phyloP scores from a whole-genome alignment of 441 rosid species.

The Erodium trifolium region DNA sequence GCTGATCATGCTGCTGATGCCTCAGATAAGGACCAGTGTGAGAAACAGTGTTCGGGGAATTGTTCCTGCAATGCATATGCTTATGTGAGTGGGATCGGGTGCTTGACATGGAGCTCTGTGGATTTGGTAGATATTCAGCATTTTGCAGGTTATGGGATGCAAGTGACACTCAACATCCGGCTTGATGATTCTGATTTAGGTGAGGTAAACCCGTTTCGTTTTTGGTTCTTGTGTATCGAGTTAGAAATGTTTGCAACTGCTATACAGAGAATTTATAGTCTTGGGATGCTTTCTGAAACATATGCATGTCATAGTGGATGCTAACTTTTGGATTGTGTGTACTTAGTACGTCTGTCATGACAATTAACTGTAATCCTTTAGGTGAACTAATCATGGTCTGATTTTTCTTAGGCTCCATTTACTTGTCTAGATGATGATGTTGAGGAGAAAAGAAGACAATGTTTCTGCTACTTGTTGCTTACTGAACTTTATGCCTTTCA shows the following conservation, averaged over 20 bases:
- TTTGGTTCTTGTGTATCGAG: not conserved
- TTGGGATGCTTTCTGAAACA: too few relatives aligned
- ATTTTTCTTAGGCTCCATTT: too few relatives aligned
- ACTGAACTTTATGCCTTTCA: not conserved
- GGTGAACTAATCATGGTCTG: too few relatives aligned
- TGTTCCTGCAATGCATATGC: constrained; percentile 72
- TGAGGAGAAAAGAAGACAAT: too few relatives aligned
- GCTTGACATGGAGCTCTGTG: constrained; percentile 54
- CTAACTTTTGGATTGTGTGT: too few relatives aligned
- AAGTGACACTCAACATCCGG: constrained; percentile 9
- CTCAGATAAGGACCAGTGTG: constrained; percentile 23
- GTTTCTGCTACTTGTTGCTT: too few relatives aligned
- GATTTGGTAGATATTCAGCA: constrained; percentile 56
- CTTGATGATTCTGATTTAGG: constrained; percentile 30
- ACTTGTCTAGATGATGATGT: too few relatives aligned
- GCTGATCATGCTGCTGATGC: constrained; percentile 16
- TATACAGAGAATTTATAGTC: too few relatives aligned
- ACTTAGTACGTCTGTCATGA: too few relatives aligned
- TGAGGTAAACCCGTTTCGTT: constrained; percentile 10
- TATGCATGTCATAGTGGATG: too few relatives aligned
- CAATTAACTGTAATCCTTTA: too few relatives aligned
- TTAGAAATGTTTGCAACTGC: not conserved
- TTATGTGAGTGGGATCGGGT: constrained; percentile 34
- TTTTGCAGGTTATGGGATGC: constrained; percentile 30
- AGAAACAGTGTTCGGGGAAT: constrained; percentile 33